phyloP scores from a whole-genome alignment of 768 basidiomycete species.

The Neoboletus brunneissimus region DNA sequence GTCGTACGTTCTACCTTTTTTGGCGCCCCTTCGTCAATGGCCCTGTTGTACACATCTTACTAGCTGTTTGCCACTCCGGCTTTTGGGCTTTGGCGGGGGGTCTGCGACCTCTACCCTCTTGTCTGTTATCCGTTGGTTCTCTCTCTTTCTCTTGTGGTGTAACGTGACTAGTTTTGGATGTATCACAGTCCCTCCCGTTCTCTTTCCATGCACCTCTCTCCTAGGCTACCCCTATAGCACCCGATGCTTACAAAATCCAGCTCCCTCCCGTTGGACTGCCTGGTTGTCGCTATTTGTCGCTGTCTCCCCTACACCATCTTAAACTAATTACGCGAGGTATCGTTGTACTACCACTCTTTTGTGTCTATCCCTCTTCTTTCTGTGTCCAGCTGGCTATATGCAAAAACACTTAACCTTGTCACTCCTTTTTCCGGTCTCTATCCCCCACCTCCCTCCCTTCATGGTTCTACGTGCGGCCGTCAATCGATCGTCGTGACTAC shows the following conservation, averaged over 20 bases:
- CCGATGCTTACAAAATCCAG: slow-evolving; percentile 12
- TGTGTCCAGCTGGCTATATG: slow-evolving; percentile 12
- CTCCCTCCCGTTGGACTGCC: not conserved
- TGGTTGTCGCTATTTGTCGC: slow-evolving; percentile 8
- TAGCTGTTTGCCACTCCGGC: slow-evolving; percentile 8
- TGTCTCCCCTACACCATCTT: not conserved
- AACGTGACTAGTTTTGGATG: slow-evolving; percentile 15
- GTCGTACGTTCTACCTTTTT: slow-evolving; percentile 7
- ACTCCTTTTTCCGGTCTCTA: slow-evolving; percentile 1
- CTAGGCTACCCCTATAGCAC: slow-evolving; percentile 14
- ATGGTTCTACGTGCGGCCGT: not conserved
- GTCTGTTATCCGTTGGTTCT: slow-evolving; percentile 12
- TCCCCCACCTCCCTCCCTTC: not conserved
- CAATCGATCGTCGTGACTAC: not conserved
- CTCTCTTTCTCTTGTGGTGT: slow-evolving; percentile 7
- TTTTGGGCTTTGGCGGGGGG: slow-evolving; percentile 15
- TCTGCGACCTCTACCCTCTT: slow-evolving; percentile 10
- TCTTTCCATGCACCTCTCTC: not conserved
- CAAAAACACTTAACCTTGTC: slow-evolving; percentile 13
- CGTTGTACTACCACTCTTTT: slow-evolving; percentile 29
- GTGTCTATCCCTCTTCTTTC: not conserved
- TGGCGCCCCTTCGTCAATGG: not conserved
- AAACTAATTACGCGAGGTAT: slow-evolving; percentile 18
- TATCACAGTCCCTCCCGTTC: slow-evolving; percentile 9
- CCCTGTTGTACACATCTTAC: slow-evolving; percentile 11